Base-by-base conservation (phyloP, 2,329 filamentous ascomycete species). In the Xylaria sp. region DNA sequence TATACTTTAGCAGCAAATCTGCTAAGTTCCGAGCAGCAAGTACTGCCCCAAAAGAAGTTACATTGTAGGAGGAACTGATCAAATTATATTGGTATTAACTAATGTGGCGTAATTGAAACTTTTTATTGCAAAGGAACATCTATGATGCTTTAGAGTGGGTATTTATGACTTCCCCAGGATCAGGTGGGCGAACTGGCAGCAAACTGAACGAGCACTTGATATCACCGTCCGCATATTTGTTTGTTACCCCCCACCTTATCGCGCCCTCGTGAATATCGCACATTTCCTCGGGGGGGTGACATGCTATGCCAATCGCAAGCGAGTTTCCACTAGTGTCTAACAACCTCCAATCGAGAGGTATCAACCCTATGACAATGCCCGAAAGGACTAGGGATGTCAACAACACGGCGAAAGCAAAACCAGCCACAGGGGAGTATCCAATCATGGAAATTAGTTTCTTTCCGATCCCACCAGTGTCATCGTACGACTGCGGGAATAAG, bases 231-330 rank as follows among this genome's bases (percentile, higher is more conserved):
- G 23, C 39, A 32, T 43, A 58, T 58, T 43, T 58, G 23, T 58
- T 58, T 12, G 55, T 58, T 13, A 58, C 55, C 45, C 55, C 36
- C 55, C 55, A 45, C 13, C 55, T 58, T 58, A 58, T 58, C 36
- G 10, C 55, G n/a, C 55, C 55, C 55, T 58, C 55, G 10, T 58
- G 36, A 9, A 7, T 30, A n/a, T 58, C 20, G 25, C 23, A 32
- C 3, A n/a, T 43, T 43, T 30, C 39, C 23, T 43, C 23, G 13
- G 55, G 28, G 36, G 36, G 23, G n/a, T 45, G 55, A 45, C 55
- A 58, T 23, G 55, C 15, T 43, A 12, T 5, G 5, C 36, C 23
- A 32, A 45, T 58, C 12, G 23, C 36, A n/a, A 58, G 23, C 20
- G 36, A 58, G 36, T 58, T 25, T 45, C 39, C 55, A 39, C 36